These are phyloP conservation scores for Diaporthe ilicicola DNA, from an alignment of 2,329 filamentous ascomycete genomes.

Conservation along the genomic window DNA sequence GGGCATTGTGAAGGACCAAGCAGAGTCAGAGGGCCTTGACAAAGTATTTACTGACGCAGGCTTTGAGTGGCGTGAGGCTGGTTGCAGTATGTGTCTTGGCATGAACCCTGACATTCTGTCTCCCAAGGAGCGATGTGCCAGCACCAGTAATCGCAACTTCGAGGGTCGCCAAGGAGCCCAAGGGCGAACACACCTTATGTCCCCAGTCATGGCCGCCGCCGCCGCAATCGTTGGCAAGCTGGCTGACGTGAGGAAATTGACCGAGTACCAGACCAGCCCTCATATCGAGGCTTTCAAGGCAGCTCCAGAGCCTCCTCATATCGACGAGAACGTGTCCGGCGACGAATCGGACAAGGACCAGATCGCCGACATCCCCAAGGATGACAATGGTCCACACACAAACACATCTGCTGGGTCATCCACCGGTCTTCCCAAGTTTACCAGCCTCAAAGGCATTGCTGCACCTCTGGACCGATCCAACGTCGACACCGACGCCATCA, in stretches of 20 bases:
- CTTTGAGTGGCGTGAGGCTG: constrained; percentile 98
- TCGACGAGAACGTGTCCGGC: constrained; percentile 61
- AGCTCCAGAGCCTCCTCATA: constrained; percentile 53
- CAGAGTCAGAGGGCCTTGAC: constrained; percentile 90
- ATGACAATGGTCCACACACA: constrained; percentile 67
- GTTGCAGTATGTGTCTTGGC: constrained; percentile 98
- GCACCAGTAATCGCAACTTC: constrained; percentile 96
- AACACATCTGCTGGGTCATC: constrained; percentile 63
- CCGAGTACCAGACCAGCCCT: constrained; percentile 65
- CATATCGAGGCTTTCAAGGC: constrained; percentile 65
- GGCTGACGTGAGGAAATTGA: constrained; percentile 86
- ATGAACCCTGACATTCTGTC: constrained; percentile 99
- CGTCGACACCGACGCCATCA: constrained; percentile 98
- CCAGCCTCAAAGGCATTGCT: constrained; percentile 82
- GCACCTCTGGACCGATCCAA: constrained; percentile 89
- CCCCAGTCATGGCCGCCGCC: constrained; percentile 94
- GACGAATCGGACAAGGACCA: constrained; percentile 62
- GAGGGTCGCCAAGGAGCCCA: constrained; percentile 94
- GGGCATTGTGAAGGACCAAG: constrained; percentile 90
- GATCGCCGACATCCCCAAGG: constrained; percentile 68
- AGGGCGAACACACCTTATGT: constrained; percentile 94
- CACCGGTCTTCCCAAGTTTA: constrained; percentile 84
- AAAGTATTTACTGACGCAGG: constrained; percentile 91
- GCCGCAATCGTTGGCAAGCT: constrained; percentile 91
- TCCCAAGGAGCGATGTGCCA: constrained; percentile 91